phyloP scores from a whole-genome alignment of 129 eudicot species.

The Cynara cardunculus region DNA sequence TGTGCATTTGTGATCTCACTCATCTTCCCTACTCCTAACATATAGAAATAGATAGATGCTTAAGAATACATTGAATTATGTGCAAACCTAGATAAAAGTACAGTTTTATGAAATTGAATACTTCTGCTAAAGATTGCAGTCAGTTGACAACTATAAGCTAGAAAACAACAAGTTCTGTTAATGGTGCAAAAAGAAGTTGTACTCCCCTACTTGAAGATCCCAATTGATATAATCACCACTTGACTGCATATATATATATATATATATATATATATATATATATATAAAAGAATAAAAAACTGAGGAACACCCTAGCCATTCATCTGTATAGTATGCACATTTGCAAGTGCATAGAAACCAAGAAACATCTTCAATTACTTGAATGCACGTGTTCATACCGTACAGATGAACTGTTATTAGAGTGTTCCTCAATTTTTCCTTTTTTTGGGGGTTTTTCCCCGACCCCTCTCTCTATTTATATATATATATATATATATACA shows the following conservation, averaged over 20 bases:
- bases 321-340: background rate
- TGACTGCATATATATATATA: background rate
- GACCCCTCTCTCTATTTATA: too few relatives aligned
- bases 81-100: slow-evolving; percentile 29
- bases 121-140: slow-evolving; percentile 10
- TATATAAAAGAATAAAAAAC: too few relatives aligned
- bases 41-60: slow-evolving; percentile 12
- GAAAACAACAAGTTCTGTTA: background rate
- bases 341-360: too few relatives aligned
- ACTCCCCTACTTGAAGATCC: background rate
- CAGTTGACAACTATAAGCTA: slow-evolving; percentile 5
- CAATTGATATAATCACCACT: slow-evolving; percentile 2
- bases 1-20: slow-evolving; percentile 48
- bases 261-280: background rate
- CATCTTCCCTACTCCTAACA: slow-evolving; percentile 2
- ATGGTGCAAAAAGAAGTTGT: background rate
- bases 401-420: too few relatives aligned
- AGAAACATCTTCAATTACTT: too few relatives aligned
- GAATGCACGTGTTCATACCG: too few relatives aligned
- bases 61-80: slow-evolving; percentile 28
- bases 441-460: too few relatives aligned
- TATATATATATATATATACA: too few relatives aligned
- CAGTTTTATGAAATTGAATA: slow-evolving; percentile 26
- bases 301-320: too few relatives aligned
- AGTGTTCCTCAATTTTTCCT: too few relatives aligned